Evolutionary conservation across 2,329 filamentous ascomycete species (phyloP).

Genomic region (Fusarium sp.): DNA sequence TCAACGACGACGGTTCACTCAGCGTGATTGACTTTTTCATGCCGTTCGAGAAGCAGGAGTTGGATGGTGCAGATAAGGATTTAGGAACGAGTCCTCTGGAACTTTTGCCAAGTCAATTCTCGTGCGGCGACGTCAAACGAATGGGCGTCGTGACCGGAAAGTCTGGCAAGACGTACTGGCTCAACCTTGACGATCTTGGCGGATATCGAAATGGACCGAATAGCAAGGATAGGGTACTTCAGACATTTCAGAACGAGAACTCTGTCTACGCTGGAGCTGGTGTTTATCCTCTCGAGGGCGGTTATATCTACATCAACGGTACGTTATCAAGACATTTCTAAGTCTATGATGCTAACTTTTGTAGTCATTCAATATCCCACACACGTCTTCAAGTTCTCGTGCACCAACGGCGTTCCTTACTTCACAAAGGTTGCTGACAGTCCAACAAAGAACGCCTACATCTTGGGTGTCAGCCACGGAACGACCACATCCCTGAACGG

Average conservation of each 20-base stretch:
- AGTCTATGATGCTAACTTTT: not conserved
- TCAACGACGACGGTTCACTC: slow-evolving; percentile 56
- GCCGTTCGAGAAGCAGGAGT: slow-evolving; percentile 62
- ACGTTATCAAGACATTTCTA: rapidly evolving
- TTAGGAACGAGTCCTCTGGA: slow-evolving; percentile 61
- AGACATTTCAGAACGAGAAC: slow-evolving; percentile 58
- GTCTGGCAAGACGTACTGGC: slow-evolving; percentile 61
- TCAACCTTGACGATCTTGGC: slow-evolving; percentile 56
- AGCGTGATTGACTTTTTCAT: slow-evolving; percentile 65
- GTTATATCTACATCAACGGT: slow-evolving; percentile 61
- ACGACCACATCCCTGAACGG: slow-evolving; percentile 67
- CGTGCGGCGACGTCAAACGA: slow-evolving; percentile 56
- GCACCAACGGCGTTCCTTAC: slow-evolving; percentile 61
- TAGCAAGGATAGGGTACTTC: slow-evolving; percentile 57
- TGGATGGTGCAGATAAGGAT: slow-evolving; percentile 64
- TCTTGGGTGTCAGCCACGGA: slow-evolving; percentile 68
- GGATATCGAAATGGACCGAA: slow-evolving; percentile 54
- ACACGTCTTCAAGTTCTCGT: slow-evolving; percentile 69
- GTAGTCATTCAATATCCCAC: slow-evolving; percentile 65
- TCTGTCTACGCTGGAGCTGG: slow-evolving; percentile 61
- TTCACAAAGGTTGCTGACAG: slow-evolving; percentile 67
- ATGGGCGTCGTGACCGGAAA: slow-evolving; percentile 65
- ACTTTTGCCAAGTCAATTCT: slow-evolving; percentile 55
- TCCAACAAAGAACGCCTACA: slow-evolving; percentile 61
- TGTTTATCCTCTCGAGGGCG: slow-evolving; percentile 62